Evolutionary conservation across 2,329 filamentous ascomycete genomes (phyloP), one percentile per base, ranked within the genome.

Genomic region (Penicillium italicum): DNA sequence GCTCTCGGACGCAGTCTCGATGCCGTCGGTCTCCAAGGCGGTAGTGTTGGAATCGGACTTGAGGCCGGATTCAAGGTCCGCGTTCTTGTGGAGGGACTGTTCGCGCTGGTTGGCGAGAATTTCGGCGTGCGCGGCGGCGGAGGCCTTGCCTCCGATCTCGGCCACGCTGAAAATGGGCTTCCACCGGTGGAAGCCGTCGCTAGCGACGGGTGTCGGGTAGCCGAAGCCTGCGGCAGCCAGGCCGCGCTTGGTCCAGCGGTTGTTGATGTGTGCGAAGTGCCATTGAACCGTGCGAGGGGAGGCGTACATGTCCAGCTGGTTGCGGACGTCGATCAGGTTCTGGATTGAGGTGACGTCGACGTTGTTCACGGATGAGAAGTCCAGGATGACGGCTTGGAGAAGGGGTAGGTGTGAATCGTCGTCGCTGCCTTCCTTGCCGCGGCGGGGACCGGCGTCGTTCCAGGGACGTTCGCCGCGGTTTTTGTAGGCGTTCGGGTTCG

Each of bases 151-250:
- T 59, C 90, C 85, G 61, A 95, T 85, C 69, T 96, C 91, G 2
- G 93, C 90, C 22, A 97, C 91, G 68, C 85, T 91, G 79, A 96
- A 97, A 62, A 97, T 91, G n/a, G 91, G 90, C 71, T 90, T 92
- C 93, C 92, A 97, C 56, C 89, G 83, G 60, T 84, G 80, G 64
- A 83, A 82, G 7, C 79, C 73, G 1, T 77, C 80, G 56, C 78
- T 80, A 14, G 78, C 79, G 12, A 77, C 66, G 0, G 80, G 76
- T 0, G 85, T 84, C 2, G 91, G 91, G 70, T 88, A 91, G 1
- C 93, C 93, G 68, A 97, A 97, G 12, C 93, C 93, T 24, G 89
- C 93, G 2, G 89, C 85, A 4, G 87, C 88, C 41, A 97, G 85
- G 5, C 90, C 92, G 31, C 91, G 88, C 78, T 96, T 96, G 24